These are phyloP conservation scores for Podila epicladia DNA, from an alignment of 192 early-diverging fungal genomes.

Conservation along the genomic window DNA sequence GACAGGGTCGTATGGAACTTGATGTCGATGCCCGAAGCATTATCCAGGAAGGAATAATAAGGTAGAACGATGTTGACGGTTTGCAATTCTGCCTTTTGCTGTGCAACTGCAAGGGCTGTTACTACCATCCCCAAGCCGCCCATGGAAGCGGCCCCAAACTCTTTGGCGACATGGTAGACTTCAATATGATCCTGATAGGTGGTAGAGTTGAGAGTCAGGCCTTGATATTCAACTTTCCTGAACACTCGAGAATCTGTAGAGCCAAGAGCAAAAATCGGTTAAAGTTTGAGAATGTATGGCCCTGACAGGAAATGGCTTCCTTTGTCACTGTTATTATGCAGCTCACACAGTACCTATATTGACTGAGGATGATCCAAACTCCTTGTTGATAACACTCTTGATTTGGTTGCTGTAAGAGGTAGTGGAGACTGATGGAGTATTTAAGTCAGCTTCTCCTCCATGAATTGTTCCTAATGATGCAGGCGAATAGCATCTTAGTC, in stretches of 20 bases:
- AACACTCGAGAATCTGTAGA: slow-evolving; percentile 54
- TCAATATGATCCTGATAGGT: slow-evolving; percentile 31
- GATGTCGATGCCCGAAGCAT: slow-evolving; percentile 25
- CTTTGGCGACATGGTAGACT: slow-evolving; percentile 67
- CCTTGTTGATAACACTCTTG: too few species aligned
- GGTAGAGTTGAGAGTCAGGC: slow-evolving; percentile 35
- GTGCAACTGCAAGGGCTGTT: slow-evolving; percentile 57
- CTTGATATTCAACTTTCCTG: slow-evolving; percentile 54
- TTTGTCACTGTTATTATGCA: too few species aligned
- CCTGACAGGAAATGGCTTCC: too few species aligned
- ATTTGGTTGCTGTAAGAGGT: too few species aligned
- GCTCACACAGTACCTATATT: too few species aligned
- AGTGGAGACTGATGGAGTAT: too few species aligned
- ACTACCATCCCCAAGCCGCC: slow-evolving; percentile 64
- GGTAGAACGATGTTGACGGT: slow-evolving; percentile 62
- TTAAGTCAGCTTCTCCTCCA: too few species aligned
- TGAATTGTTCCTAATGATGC: too few species aligned
- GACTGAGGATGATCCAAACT: too few species aligned
- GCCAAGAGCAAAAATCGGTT: background rate
- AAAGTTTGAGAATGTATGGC: too few species aligned
- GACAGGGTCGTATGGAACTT: slow-evolving; percentile 24
- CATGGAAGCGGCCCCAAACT: slow-evolving; percentile 64
- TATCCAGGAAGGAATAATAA: slow-evolving; percentile 56
- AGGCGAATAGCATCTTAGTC: too few species aligned
- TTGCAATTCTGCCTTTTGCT: slow-evolving; percentile 45